Conservation (phyloP, 768 basidiomycete species). For the Termitomyces sp. region DNA sequence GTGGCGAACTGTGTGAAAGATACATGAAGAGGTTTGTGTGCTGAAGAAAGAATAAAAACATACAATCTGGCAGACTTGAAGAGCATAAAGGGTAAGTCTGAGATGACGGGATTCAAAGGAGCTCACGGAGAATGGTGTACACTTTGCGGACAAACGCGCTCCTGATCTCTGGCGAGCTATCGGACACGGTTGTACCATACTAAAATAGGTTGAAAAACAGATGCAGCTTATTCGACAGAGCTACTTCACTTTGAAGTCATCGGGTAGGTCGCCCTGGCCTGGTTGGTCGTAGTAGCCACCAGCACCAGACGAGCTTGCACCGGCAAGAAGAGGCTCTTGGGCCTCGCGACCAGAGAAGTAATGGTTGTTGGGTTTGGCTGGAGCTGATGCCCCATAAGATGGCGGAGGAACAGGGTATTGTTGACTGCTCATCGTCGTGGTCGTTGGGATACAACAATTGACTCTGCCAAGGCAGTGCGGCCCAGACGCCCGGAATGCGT, state of each 20-base stretch:
- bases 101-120: not conserved
- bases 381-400: slow-evolving; percentile 47
- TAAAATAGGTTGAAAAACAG: slow-evolving; percentile 32
- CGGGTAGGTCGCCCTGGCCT: slow-evolving; percentile 70
- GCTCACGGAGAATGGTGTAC: slow-evolving; percentile 84
- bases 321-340: slow-evolving; percentile 56
- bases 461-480: not conserved
- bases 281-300: slow-evolving; percentile 75
- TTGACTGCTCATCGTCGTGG: slow-evolving; percentile 46
- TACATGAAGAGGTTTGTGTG: not conserved
- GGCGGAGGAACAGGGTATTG: slow-evolving; percentile 60
- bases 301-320: slow-evolving; percentile 41
- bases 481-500: not conserved
- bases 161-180: slow-evolving; percentile 75
- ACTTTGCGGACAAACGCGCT: slow-evolving; percentile 89
- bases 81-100: slow-evolving; percentile 1
- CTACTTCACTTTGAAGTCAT: slow-evolving; percentile 82
- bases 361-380: slow-evolving; percentile 27
- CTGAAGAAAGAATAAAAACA: slow-evolving; percentile 17
- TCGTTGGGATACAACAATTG: slow-evolving; percentile 9
- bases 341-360: slow-evolving; percentile 30
- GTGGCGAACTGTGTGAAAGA: slow-evolving; percentile 56
- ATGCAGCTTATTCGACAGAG: not conserved
- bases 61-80: slow-evolving; percentile 71
- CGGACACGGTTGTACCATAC: slow-evolving; percentile 82